Base-by-base conservation (phyloP, 495 filamentous ascomycete genomes). In the Chaetomium cochliodes region DNA sequence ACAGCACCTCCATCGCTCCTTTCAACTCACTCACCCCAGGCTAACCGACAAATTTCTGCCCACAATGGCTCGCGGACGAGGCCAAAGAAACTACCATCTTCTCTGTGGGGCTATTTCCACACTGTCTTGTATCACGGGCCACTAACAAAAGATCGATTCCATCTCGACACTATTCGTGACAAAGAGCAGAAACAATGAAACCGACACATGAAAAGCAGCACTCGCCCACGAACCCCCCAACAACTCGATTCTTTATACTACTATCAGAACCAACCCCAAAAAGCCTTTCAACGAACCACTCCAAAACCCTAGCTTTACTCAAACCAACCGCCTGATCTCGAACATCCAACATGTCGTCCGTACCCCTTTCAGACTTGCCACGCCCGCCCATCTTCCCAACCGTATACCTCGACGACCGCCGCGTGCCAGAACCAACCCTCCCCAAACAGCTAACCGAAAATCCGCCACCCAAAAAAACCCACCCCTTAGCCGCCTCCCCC, bases 131-230 rank as follows among this genome's bases (percentile, higher is more conserved):
- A 37, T 37, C 1, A 37, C 9, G 33, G 12, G 3, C 3, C 22
- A 52, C 23, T 5, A 26, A 52, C 23, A 52, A 23, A 23, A 9
- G 20, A 52, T 9, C 7, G 2, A 16, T 25, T 12, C 8, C 15
- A 9, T 52, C 12, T 52, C 22, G n/a, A 25, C 33, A 5, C 5
- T 52, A 23, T 7, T 0, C 22, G 23, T 52, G 7, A 25, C 22
- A 52, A 52, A 52, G 49, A 52, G 11, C 22, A 26, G 49, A 3
- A 52, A 52, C 49, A 52, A 52, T 26, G 49, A 52, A 52, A 16
- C 49, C 22, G 1, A 52, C 16, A 15, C 22, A 26, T n/a, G 6
- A 52, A 26, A 23, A 52, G 2, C 20, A 52, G 2, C 12, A 23
- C 22, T 52, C 49, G 22, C 2, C 20, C 49, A 23, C 7, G 12